Evolutionary conservation across 306 rosid genomes (phyloP).

Genomic region (Cucurbita maxima): DNA sequence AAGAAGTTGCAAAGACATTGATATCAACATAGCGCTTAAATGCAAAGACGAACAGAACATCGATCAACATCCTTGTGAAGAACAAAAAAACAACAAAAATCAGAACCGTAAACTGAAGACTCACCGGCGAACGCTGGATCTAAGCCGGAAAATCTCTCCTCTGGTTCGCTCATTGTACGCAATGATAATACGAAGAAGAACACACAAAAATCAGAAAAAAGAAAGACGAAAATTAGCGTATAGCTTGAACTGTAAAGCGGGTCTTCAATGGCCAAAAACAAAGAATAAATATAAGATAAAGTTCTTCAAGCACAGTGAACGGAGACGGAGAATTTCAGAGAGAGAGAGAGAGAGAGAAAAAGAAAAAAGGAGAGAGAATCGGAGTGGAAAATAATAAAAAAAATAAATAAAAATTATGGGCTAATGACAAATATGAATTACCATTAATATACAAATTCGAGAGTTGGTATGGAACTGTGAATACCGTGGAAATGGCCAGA

Average conservation of each 20-base stretch:
- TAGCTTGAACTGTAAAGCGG: background rate
- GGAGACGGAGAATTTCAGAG: slow-evolving; percentile 4
- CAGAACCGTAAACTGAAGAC: background rate
- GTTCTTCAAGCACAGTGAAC: background rate
- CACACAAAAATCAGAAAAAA: background rate
- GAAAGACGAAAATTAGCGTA: background rate
- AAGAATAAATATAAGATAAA: background rate
- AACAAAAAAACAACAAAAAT: background rate
- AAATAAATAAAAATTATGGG: background rate
- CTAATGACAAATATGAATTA: background rate
- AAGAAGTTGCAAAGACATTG: background rate
- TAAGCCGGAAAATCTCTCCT: slow-evolving; percentile 26
- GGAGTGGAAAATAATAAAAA: background rate
- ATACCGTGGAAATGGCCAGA: background rate
- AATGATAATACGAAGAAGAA: background rate
- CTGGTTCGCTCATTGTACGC: slow-evolving; percentile 32
- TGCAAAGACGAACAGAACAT: background rate
- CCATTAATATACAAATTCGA: slow-evolving; percentile 9
- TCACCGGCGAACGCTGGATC: slow-evolving; percentile 35
- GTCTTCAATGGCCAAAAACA: background rate
- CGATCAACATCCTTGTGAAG: background rate
- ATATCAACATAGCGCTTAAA: background rate
- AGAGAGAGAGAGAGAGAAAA: slow-evolving; percentile 2
- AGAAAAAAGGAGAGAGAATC: slow-evolving; percentile 4
- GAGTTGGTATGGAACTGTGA: background rate